Conservation (phyloP, 306 rosid species). For the Rosa multiflora region DNA sequence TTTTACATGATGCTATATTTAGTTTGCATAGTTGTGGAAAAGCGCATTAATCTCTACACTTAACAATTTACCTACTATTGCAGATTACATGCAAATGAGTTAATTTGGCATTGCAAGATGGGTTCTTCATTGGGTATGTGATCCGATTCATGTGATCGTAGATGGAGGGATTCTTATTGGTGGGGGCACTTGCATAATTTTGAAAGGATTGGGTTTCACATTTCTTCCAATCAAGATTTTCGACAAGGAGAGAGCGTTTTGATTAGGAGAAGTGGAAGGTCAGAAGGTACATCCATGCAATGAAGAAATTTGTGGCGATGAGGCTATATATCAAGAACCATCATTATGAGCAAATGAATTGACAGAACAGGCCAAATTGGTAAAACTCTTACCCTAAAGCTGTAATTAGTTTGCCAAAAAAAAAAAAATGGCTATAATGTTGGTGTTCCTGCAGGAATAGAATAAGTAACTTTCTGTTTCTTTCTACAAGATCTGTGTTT, state of each 20-base stretch:
- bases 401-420: background rate
- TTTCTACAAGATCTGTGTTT: background rate
- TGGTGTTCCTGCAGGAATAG: background rate
- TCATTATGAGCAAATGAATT: conserved; percentile 11
- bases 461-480: background rate
- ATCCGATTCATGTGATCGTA: conserved; percentile 1
- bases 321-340: conserved; percentile 8
- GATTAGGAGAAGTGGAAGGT: conserved; percentile 17
- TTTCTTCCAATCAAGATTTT: conserved; percentile 18
- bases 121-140: conserved; percentile 9
- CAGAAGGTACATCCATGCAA: conserved; percentile 17
- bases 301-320: conserved; percentile 11
- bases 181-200: conserved; percentile 3
- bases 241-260: background rate
- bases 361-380: conserved; percentile 18
- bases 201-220: background rate
- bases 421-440: background rate
- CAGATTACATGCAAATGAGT: conserved; percentile 45
- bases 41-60: background rate
- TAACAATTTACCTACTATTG: conserved; percentile 8
- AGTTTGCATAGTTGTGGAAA: background rate
- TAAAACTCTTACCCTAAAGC: conserved; percentile 9
- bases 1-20: background rate
- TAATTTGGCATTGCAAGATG: conserved; percentile 12
- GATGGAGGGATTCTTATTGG: conserved; percentile 17